A percentile compares a stretch with the other conserved stretches of the same genome.
These are phyloP conservation scores for Fusarium papillatum DNA, from an alignment of 2,329 filamentous ascomycete genomes.

Conservation along the genomic window DNA sequence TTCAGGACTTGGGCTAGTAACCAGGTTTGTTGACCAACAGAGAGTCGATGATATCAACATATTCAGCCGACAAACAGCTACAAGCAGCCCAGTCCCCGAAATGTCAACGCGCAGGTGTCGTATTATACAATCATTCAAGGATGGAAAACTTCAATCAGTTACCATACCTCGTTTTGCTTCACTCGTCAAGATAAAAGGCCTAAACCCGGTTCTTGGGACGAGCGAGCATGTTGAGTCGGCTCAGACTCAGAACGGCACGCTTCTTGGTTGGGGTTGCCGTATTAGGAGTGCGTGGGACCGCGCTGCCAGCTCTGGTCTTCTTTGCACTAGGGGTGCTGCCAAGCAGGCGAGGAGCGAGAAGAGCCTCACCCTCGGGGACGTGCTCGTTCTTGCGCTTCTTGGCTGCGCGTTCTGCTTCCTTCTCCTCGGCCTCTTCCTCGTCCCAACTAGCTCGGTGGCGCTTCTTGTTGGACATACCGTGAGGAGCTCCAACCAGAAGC, in stretches of 20 bases:
- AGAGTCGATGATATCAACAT: constrained; percentile 12
- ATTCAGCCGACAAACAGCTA: background rate
- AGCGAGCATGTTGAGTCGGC: constrained; percentile 72
- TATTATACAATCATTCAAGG: constrained; percentile 39
- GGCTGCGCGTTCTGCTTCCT: constrained; percentile 62
- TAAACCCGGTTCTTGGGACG: constrained; percentile 70
- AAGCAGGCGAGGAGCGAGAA: constrained; percentile 63
- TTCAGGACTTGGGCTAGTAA: background rate
- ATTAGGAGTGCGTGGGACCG: constrained; percentile 38
- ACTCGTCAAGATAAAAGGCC: constrained; percentile 7
- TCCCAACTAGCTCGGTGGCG: constrained; percentile 70
- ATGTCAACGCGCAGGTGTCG: constrained; percentile 21
- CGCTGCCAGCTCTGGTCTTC: constrained; percentile 50
- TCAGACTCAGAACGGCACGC: constrained; percentile 65
- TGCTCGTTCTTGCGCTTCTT: constrained; percentile 71
- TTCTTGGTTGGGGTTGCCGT: constrained; percentile 65
- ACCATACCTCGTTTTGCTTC: background rate
- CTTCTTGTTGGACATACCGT: constrained; percentile 77
- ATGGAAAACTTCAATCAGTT: background rate
- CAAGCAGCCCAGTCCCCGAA: constrained; percentile 3
- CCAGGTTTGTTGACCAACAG: constrained; percentile 7
- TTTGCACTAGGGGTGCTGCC: constrained; percentile 52
- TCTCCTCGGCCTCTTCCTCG: constrained; percentile 66
- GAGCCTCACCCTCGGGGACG: constrained; percentile 64
- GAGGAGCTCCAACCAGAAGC: constrained; percentile 63